A percentile compares a stretch with the other conserved stretches of the same genome.
These are phyloP conservation scores for Verticillium tricorpus DNA, from an alignment of 2,329 filamentous ascomycete species.

Conservation along the genomic window DNA sequence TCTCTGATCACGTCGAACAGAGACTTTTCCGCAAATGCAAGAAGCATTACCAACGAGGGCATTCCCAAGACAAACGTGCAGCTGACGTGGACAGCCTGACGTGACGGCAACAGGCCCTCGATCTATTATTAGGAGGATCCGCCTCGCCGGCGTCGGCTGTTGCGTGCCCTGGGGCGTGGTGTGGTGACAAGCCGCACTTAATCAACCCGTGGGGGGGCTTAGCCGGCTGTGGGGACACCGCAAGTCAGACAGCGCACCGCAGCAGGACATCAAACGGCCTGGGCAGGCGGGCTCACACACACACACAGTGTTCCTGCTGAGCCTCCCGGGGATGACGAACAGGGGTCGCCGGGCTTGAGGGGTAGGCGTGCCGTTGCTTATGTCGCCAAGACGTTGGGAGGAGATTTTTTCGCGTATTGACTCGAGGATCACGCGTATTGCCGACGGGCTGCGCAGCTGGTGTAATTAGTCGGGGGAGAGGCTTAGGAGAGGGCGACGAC, in stretches of 20 bases:
- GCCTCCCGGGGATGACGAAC: background rate
- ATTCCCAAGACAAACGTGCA: background rate
- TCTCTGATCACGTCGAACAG: background rate
- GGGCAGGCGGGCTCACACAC: background rate
- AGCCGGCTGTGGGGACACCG: background rate
- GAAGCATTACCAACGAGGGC: background rate
- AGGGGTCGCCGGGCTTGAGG: background rate
- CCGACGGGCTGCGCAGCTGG: background rate
- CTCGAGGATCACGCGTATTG: background rate
- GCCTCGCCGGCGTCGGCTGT: background rate
- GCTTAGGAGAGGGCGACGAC: background rate
- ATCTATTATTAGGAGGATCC: background rate
- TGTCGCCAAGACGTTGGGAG: background rate
- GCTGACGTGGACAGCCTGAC: background rate
- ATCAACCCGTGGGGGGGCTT: background rate
- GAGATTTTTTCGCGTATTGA: background rate
- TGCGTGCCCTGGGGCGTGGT: background rate
- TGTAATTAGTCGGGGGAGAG: background rate
- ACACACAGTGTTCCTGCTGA: background rate
- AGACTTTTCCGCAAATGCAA: background rate
- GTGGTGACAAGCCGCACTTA: background rate
- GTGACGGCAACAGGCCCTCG: background rate
- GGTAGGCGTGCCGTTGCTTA: background rate
- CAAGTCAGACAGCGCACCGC: background rate
- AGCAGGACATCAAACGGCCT: background rate